Evolutionary conservation across 768 basidiomycete species (phyloP), one percentile per base, ranked within the genome.

Genomic region (Ramaria rubella): DNA sequence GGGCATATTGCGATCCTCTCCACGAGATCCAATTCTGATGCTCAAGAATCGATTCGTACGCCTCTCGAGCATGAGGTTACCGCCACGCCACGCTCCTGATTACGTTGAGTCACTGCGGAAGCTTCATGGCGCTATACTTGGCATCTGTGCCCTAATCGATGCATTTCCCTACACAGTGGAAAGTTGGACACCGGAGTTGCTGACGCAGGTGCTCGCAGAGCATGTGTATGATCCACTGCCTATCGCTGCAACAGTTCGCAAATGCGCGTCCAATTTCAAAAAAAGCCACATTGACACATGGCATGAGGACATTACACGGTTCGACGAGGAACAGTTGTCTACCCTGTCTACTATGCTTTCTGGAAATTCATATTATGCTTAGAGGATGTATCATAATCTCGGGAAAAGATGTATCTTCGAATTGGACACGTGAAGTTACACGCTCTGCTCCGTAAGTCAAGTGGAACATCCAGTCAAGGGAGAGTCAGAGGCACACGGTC

Each of bases 121-220:
- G 65, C 80, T 90, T 23, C 93, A 96, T 69, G 89, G 90, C 24
- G 93, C 93, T 1, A 88, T 98, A 57, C 77, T 98, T 48, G 95
- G 95, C n/a, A 84, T 94, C 43, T 91, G 90, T 61, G 91, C 95
- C 5, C 74, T 98, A 30, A 82, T 98, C 31, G 90, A 94, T 63
- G 94, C 93, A 57, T 95, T 89, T 68, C 95, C 95, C 0, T 96
- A 96, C 71, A 94, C 93, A 1, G 87, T 97, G 14, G 95, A 95
- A 65, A 83, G 85, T 60, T 98, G 94, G 87, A 85, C 95, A 81
- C 90, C 94, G 0, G 82, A 85, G 46, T 77, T 96, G 43, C 72
- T 94, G 59, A 86, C 88, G 36, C 84, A 80, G 58, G 79, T 89
- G 19, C 75, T 94, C 55, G 85, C 84, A 9, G 86, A 89, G 62